Percentiles rank a stretch among this genome's conserved stretches.
Conservation (phyloP, 495 filamentous ascomycete genomes). For the Neurospora sp. region DNA sequence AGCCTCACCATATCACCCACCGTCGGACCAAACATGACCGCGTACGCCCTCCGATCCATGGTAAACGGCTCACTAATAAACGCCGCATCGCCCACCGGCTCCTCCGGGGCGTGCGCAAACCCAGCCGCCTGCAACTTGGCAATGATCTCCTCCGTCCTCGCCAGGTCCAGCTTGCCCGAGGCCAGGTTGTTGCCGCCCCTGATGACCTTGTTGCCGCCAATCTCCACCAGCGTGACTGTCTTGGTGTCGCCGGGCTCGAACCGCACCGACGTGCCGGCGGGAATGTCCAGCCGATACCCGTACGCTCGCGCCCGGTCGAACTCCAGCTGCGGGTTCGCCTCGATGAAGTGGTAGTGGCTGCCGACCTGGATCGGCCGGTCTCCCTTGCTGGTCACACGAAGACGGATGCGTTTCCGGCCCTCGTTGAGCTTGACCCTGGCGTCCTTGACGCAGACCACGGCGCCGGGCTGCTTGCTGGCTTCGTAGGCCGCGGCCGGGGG, state of each 20-base stretch:
- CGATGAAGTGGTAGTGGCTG: slow-evolving; percentile 94
- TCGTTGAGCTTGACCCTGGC: slow-evolving; percentile 59
- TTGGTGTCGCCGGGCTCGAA: slow-evolving; percentile 93
- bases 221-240: slow-evolving; percentile 88
- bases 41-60: slow-evolving; percentile 71
- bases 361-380: slow-evolving; percentile 91
- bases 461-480: slow-evolving; percentile 62
- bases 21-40: slow-evolving; percentile 87
- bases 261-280: slow-evolving; percentile 84
- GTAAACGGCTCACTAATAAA: slow-evolving; percentile 46
- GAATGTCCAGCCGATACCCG: slow-evolving; percentile 80
- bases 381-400: slow-evolving; percentile 76
- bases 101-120: slow-evolving; percentile 61
- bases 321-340: slow-evolving; percentile 80
- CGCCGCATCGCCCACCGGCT: slow-evolving; percentile 44
- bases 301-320: slow-evolving; percentile 84
- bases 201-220: slow-evolving; percentile 75
- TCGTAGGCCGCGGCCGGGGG: slow-evolving; percentile 49
- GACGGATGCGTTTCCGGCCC: slow-evolving; percentile 58
- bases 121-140: slow-evolving; percentile 54
- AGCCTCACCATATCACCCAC: slow-evolving; percentile 74
- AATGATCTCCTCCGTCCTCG: slow-evolving; percentile 53
- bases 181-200: slow-evolving; percentile 76
- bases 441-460: slow-evolving; percentile 62
- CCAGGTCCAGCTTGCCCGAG: slow-evolving; percentile 55